These are phyloP conservation scores for Anthracocystis setariae DNA, from an alignment of 1,284 basidiomycete species.

Conservation along the genomic window DNA sequence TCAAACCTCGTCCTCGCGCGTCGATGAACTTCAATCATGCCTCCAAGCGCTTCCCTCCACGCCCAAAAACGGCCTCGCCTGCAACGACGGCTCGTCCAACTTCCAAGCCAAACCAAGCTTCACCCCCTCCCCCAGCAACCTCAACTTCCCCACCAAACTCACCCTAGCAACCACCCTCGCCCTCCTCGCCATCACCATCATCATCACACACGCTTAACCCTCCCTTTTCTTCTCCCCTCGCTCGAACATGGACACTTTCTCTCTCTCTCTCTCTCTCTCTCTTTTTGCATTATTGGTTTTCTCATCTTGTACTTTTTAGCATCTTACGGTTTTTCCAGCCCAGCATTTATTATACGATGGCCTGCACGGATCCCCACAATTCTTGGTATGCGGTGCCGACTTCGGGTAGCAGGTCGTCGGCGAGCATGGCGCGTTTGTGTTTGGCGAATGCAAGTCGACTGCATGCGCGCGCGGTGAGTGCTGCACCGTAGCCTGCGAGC, in stretches of 20 bases:
- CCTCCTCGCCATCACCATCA: too few species aligned
- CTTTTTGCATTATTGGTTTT: too few species aligned
- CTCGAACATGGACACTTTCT: neutral
- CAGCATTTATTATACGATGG: neutral
- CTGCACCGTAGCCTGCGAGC: conserved; percentile 86
- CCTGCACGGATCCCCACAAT: conserved; percentile 35
- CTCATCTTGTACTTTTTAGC: neutral
- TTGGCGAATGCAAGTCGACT: conserved; percentile 80
- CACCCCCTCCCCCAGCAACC: neutral
- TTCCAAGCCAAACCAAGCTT: neutral
- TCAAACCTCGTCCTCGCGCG: neutral
- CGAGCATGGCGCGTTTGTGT: conserved; percentile 83
- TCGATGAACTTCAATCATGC: neutral
- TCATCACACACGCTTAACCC: neutral
- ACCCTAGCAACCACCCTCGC: too few species aligned
- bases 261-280: neutral
- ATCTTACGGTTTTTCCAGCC: too few species aligned
- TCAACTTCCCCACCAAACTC: neutral
- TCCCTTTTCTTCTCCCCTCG: too few species aligned
- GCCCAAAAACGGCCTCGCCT: neutral
- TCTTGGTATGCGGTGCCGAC: conserved; percentile 67
- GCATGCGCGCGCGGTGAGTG: conserved; percentile 84
- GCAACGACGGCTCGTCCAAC: neutral
- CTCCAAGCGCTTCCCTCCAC: neutral
- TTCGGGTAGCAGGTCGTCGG: conserved; percentile 78